These are phyloP conservation scores for Bjerkandera adusta DNA, from an alignment of 1,284 basidiomycete species.

Conservation along the genomic window DNA sequence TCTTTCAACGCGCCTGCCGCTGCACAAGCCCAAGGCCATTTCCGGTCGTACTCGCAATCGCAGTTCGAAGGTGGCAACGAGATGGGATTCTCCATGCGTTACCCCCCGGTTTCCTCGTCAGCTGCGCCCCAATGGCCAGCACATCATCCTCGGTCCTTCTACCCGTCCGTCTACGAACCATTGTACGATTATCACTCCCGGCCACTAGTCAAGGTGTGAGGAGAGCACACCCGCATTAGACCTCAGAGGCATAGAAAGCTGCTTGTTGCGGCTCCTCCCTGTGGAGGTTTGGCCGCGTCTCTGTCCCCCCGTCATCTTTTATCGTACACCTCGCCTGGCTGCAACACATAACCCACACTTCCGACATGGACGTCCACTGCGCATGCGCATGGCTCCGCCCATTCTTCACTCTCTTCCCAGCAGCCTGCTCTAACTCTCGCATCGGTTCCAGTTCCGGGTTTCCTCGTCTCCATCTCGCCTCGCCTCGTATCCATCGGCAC, in stretches of 20 bases:
- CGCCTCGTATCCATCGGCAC: conserved; percentile 11
- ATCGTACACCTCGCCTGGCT: conserved; percentile 27
- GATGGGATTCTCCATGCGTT: conserved; percentile 36
- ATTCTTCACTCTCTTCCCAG: conserved; percentile 30
- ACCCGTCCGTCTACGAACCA: conserved; percentile 27
- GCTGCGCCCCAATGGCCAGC: conserved; percentile 21
- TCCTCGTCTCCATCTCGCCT: conserved; percentile 22
- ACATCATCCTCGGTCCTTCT: conserved; percentile 20
- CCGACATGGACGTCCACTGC: conserved; percentile 27
- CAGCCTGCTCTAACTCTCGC: conserved; percentile 23
- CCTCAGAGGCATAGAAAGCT: conserved; percentile 28
- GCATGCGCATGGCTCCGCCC: conserved; percentile 29
- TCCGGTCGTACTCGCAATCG: conserved; percentile 60
- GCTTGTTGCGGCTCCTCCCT: conserved; percentile 19
- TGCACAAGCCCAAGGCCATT: conserved; percentile 42
- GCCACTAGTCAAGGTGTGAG: conserved; percentile 30
- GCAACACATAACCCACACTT: conserved; percentile 23
- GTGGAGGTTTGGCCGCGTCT: conserved; percentile 17
- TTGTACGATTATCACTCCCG: conserved; percentile 23
- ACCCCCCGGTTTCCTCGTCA: conserved; percentile 30
- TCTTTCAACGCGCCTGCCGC: conserved; percentile 50
- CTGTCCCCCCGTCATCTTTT: conserved; percentile 21
- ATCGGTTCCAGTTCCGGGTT: conserved; percentile 20
- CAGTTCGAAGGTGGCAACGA: conserved; percentile 44
- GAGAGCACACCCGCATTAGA: conserved; percentile 25